These are phyloP conservation scores for Colletotrichum euphorbiae DNA, from an alignment of 2,329 filamentous ascomycete species.

Conservation along the genomic window DNA sequence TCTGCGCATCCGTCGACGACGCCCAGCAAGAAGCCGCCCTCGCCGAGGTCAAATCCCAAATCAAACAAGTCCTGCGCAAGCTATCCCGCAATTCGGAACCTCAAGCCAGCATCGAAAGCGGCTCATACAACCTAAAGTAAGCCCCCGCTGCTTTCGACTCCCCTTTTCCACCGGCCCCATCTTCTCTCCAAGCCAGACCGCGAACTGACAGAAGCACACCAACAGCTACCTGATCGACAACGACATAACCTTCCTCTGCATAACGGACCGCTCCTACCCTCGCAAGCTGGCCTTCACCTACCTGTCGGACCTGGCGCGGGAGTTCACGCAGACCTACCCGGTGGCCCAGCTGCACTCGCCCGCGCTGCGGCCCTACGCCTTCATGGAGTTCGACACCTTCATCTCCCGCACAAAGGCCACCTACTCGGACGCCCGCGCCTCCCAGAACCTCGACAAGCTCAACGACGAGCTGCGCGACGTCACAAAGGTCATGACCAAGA, in stretches of 20 bases:
- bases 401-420: conserved; percentile 92
- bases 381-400: conserved; percentile 98
- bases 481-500: conserved; percentile 99
- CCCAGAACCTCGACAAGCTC: conserved; percentile 92
- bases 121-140: conserved; percentile 86
- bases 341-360: conserved; percentile 78
- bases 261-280: conserved; percentile 93
- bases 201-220: background rate
- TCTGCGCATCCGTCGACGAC: conserved; percentile 95
- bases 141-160: conserved; percentile 44
- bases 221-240: conserved; percentile 84
- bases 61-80: conserved; percentile 89
- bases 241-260: conserved; percentile 90
- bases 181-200: background rate
- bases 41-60: conserved; percentile 88
- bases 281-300: conserved; percentile 99
- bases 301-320: conserved; percentile 88
- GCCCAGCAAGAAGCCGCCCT: conserved; percentile 83
- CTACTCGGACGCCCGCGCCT: conserved; percentile 91
- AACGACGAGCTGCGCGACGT: conserved; percentile 98
- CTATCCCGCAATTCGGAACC: conserved; percentile 89
- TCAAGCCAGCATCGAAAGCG: conserved; percentile 91
- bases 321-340: conserved; percentile 91
- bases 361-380: conserved; percentile 88
- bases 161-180: background rate